Percentiles rank a stretch among this genome's conserved stretches.
phyloP scores from a whole-genome alignment of 495 filamentous ascomycete genomes.

The Penicillium bialowiezense region DNA sequence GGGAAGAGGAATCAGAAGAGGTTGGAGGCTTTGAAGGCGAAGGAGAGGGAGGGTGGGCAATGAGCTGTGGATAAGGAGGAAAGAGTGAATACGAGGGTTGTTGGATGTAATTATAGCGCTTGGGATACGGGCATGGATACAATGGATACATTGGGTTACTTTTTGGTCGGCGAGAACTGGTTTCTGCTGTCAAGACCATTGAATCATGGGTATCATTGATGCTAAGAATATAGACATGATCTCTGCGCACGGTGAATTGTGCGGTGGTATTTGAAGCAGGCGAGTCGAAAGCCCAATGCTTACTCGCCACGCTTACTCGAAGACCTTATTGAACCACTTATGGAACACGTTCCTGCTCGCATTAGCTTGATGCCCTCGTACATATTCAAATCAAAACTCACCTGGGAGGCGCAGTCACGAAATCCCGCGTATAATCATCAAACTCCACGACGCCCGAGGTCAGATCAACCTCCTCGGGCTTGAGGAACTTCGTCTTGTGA shows the following conservation, averaged over 20 bases:
- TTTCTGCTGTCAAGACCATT: too few species aligned
- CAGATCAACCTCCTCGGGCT: slow-evolving; percentile 62
- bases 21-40: slow-evolving; percentile 50
- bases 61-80: not conserved
- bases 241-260: too few species aligned
- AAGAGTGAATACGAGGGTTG: too few species aligned
- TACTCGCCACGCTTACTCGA: slow-evolving; percentile 7
- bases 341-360: slow-evolving; percentile 22
- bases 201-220: too few species aligned
- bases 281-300: too few species aligned
- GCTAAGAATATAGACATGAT: not conserved
- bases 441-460: slow-evolving; percentile 64
- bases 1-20: slow-evolving; percentile 62
- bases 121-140: too few species aligned
- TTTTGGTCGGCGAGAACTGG: too few species aligned
- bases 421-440: slow-evolving; percentile 69
- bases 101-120: too few species aligned
- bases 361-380: slow-evolving; percentile 10
- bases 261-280: too few species aligned
- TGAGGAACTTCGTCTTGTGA: slow-evolving; percentile 58
- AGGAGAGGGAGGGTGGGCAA: slow-evolving; percentile 13
- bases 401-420: slow-evolving; percentile 55
- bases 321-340: slow-evolving; percentile 18
- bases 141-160: too few species aligned
- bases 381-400: slow-evolving; percentile 26